Percentiles rank a stretch among this genome's conserved stretches.
Evolutionary conservation across 768 basidiomycete species (phyloP).

Genomic region (Asterophora parasitica): DNA sequence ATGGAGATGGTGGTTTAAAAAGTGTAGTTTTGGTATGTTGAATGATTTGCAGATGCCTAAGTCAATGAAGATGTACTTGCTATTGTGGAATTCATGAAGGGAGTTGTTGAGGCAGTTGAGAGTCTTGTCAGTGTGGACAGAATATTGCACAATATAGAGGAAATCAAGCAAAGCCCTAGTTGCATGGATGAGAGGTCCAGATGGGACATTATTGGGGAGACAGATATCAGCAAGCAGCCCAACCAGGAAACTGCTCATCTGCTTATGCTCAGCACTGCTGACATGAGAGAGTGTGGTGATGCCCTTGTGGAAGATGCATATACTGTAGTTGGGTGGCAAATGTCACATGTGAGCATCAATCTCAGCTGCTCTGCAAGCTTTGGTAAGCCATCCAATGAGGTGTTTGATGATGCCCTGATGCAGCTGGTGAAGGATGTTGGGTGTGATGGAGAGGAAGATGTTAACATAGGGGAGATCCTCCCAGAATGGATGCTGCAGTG

Average conservation of each 20-base stretch:
- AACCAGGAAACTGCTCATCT: constrained; percentile 29
- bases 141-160: constrained; percentile 31
- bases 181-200: constrained; percentile 18
- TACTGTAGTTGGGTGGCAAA: background rate
- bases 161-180: constrained; percentile 34
- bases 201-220: constrained; percentile 6
- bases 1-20: constrained; percentile 26
- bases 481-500: constrained; percentile 24
- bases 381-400: constrained; percentile 26
- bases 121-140: constrained; percentile 23
- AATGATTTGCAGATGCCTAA: constrained; percentile 29
- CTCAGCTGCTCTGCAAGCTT: constrained; percentile 22
- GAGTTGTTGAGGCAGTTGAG: constrained; percentile 22
- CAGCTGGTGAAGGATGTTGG: constrained; percentile 32
- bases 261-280: constrained; percentile 29
- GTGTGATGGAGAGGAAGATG: constrained; percentile 22
- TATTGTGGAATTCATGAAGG: constrained; percentile 29
- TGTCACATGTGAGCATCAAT: constrained; percentile 26
- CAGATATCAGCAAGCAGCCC: constrained; percentile 24
- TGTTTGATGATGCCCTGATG: constrained; percentile 32
- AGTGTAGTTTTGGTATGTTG: constrained; percentile 41
- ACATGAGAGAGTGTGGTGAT: constrained; percentile 20
- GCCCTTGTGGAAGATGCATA: too few relatives aligned
- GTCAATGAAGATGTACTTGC: constrained; percentile 31
- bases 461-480: constrained; percentile 24